Evolutionary conservation across 2,329 filamentous ascomycete genomes (phyloP).

Genomic region (Pyrenochaeta sp.): DNA sequence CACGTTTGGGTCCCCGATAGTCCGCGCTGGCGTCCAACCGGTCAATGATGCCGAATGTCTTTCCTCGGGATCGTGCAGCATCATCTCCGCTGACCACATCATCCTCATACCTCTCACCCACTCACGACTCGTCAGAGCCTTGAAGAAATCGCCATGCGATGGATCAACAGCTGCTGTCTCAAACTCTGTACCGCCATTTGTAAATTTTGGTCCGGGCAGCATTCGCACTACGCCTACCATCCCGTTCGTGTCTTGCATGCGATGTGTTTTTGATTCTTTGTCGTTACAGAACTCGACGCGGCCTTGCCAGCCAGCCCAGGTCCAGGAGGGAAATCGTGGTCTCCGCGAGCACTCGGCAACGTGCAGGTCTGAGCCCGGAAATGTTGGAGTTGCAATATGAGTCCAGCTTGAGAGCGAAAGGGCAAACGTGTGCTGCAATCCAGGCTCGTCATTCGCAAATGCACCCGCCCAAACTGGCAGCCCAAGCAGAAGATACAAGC

Average conservation of each 20-base stretch:
- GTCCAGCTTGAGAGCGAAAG: conserved; percentile 3
- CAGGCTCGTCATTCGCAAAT: conserved; percentile 3
- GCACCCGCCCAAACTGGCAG: conserved; percentile 4
- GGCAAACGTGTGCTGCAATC: conserved; percentile 5
- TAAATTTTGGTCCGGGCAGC: not conserved
- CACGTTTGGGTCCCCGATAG: not conserved
- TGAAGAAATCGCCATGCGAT: conserved; percentile 5
- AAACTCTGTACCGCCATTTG: not conserved
- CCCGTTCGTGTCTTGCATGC: not conserved
- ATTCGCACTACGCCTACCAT: not conserved
- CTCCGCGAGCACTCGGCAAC: not conserved
- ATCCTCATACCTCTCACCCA: conserved; percentile 1
- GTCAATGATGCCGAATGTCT: not conserved
- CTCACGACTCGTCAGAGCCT: not conserved
- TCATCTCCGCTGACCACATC: conserved; percentile 5
- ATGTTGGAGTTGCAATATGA: not conserved
- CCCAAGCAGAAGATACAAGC: conserved; percentile 3
- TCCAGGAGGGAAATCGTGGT: conserved; percentile 4
- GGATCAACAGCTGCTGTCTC: not conserved
- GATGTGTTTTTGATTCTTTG: not conserved
- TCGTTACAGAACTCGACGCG: conserved; percentile 2
- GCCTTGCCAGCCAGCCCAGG: conserved; percentile 7
- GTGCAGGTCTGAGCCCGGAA: not conserved
- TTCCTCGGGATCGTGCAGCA: not conserved
- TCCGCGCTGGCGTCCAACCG: not conserved